A percentile compares a stretch with the other conserved stretches of the same genome.
phyloP scores from a whole-genome alignment of 2,329 filamentous ascomycete genomes.

The Penicillium corylophilum region DNA sequence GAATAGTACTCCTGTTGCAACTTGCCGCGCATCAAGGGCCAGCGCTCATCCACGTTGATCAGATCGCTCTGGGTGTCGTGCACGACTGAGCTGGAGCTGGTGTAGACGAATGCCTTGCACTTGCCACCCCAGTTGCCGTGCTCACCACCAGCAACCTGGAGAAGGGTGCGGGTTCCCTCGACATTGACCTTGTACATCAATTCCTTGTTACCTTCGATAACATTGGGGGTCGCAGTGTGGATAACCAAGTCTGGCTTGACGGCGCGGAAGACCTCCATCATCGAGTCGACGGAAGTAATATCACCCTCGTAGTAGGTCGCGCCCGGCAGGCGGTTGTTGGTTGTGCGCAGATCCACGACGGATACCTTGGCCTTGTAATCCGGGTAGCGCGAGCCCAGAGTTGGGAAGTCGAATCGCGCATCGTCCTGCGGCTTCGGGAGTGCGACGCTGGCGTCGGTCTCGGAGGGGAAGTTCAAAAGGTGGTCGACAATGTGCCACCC shows the following conservation, averaged over 20 bases:
- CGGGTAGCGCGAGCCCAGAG: constrained; percentile 42
- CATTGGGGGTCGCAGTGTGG: constrained; percentile 77
- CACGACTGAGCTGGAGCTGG: constrained; percentile 82
- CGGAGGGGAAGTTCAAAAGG: constrained; percentile 61
- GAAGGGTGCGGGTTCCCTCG: constrained; percentile 73
- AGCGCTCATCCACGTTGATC: constrained; percentile 79
- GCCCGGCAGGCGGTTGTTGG: constrained; percentile 63
- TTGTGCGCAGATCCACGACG: constrained; percentile 71
- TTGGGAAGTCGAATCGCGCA: constrained; percentile 38
- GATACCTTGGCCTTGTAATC: constrained; percentile 55
- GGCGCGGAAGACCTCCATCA: constrained; percentile 63
- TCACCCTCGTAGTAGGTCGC: constrained; percentile 73
- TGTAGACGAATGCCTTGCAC: constrained; percentile 79
- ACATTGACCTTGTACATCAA: constrained; percentile 82
- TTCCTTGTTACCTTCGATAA: constrained; percentile 52
- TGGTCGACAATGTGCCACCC: constrained; percentile 79
- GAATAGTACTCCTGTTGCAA: constrained; percentile 80
- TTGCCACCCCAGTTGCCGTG: constrained; percentile 60
- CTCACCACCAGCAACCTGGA: constrained; percentile 66
- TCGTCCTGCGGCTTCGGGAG: constrained; percentile 37
- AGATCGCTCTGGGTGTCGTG: constrained; percentile 78
- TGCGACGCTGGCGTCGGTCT: constrained; percentile 40
- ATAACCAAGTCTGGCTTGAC: constrained; percentile 79
- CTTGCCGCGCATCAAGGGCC: constrained; percentile 71
- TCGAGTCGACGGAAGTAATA: constrained; percentile 65